Evolutionary conservation across 306 rosid genomes (phyloP), one percentile per base, ranked within the genome.

Genomic region (Purshia tridentata): DNA sequence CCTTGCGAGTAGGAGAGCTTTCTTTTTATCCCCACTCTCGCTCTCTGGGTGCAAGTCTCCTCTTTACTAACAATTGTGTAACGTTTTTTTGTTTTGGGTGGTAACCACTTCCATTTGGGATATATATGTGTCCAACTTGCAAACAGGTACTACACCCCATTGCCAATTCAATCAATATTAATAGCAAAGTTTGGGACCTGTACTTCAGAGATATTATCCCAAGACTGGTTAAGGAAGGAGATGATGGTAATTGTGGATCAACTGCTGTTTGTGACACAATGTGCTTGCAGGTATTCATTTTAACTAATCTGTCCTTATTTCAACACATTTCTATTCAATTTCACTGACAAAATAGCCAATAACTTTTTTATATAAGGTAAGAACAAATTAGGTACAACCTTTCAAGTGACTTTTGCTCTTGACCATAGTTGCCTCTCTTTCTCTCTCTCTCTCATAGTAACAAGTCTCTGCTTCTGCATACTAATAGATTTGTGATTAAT

Each of bases 171-270:
- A 90, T 95, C 4, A 95, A 95, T 76, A 90, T 91, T 81, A 91
- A 95, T 66, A 78, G 23, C 19, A 81, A 83, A 78, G 93, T 95
- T 50, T 95, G 99, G 99, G 78, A 81, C 55, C 57, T 90, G 83
- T 95, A 95, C 82, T 95, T 95, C 78, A 86, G 81, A 65, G 93
- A 83, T 82, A 88, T 95, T 35, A 70, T 95, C 55, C 93, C 96
- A 16, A 90, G 84, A 81, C 73, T 91, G 56, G 98, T 86, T 20
- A 84, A 81, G 78, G 85, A 90, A 82, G 99, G 99, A 73, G 88
- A 90, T 79, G 98, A 95, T 74, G 95, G 97, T 16, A 95, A 95
- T 72, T 83, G 70, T 35, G 99, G 99, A 68, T 88, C 99, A 15
- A 82, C 96, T 64, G 88, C 98, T 64, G 89, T 87, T 76, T 94